Evolutionary conservation across 1,139 yeast species (phyloP).

Genomic region (Nakaseomyces delphensis): DNA sequence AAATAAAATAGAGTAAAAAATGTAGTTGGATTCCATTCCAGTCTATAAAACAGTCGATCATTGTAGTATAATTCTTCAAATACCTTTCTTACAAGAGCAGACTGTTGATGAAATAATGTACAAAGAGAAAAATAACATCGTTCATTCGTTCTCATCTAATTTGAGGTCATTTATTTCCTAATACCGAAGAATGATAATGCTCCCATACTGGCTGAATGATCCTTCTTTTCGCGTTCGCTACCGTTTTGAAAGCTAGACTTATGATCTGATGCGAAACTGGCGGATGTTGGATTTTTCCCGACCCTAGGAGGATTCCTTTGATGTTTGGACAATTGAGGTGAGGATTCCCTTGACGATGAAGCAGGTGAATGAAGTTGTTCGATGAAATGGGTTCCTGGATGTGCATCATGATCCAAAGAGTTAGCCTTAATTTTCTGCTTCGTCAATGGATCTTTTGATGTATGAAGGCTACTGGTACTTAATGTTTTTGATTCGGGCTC

Average conservation of each 20-base stretch:
- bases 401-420: neutral
- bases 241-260: neutral
- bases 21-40: no score
- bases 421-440: constrained; percentile 1
- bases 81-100: no score
- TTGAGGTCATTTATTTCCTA: neutral
- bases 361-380: constrained; percentile 4
- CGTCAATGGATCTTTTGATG: constrained; percentile 1
- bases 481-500: constrained; percentile 1
- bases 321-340: neutral
- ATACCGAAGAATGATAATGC: constrained; percentile 20
- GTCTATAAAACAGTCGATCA: no score
- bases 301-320: neutral
- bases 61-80: no score
- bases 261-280: neutral
- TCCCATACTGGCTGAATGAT: constrained; percentile 8
- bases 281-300: constrained; percentile 1
- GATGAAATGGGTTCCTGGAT: constrained; percentile 3
- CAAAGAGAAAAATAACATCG: no score
- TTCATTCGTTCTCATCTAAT: no score
- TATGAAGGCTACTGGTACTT: neutral
- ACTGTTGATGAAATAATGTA: neutral
- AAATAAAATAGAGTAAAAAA: no score
- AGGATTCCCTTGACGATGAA: neutral
- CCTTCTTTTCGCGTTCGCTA: constrained; percentile 12